A percentile compares a stretch with the other conserved stretches of the same genome.
These are phyloP conservation scores for Epichloe coenophiala DNA, from an alignment of 2,329 filamentous ascomycete species.

Conservation along the genomic window DNA sequence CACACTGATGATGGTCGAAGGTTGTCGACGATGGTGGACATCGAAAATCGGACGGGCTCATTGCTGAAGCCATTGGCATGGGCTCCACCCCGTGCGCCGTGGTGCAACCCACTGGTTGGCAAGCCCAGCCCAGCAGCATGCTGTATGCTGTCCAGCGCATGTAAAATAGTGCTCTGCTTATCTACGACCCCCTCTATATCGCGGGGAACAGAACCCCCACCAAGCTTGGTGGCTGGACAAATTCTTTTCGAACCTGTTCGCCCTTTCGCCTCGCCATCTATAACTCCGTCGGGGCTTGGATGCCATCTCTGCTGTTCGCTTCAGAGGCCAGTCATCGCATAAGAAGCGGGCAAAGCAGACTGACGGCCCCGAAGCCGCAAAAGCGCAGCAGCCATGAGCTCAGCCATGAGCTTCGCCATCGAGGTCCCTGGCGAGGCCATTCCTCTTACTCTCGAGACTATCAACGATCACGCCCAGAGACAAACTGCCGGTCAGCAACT, in stretches of 20 bases:
- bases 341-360: background rate
- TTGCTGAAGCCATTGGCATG: conserved; percentile 1
- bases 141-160: no score
- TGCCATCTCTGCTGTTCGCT: background rate
- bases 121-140: no score
- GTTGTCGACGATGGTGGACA: background rate
- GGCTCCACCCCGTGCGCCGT: background rate
- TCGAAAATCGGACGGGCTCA: background rate
- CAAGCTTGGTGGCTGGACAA: background rate
- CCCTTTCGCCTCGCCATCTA: background rate
- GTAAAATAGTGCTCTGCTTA: no score
- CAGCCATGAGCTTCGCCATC: conserved; percentile 53
- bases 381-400: background rate
- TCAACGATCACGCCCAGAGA: conserved; percentile 48
- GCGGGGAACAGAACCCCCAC: background rate
- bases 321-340: background rate
- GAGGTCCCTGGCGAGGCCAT: conserved; percentile 74
- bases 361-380: background rate
- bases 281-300: background rate
- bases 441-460: conserved; percentile 48
- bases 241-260: background rate
- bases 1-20: background rate
- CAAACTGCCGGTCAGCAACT: conserved; percentile 60
- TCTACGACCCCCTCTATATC: background rate
- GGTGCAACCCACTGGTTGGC: no score